A percentile compares a stretch with the other conserved stretches of the same genome.
Conservation (phyloP, 441 rosid species). For the Dalechampia spathulata region DNA sequence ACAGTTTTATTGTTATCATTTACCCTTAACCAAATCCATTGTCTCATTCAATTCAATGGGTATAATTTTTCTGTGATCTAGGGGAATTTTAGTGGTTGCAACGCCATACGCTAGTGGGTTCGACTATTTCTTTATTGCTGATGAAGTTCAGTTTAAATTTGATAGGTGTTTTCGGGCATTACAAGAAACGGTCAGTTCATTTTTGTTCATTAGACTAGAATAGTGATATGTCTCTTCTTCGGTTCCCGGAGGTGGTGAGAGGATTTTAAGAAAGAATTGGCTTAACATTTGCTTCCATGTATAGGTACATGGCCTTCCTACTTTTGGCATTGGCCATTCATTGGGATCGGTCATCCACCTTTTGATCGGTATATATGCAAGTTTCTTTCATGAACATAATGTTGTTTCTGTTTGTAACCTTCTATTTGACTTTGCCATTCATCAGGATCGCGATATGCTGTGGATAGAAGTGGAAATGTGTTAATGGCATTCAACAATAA, state of each 20-base stretch:
- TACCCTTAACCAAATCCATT: background rate
- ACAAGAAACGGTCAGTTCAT: slow-evolving; percentile 57
- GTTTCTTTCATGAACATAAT: slow-evolving; percentile 2
- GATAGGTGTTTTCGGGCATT: slow-evolving; percentile 77
- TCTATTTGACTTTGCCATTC: slow-evolving; percentile 15
- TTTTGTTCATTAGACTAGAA: slow-evolving; percentile 3
- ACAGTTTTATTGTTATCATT: background rate
- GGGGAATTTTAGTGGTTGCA: slow-evolving; percentile 89
- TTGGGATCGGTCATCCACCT: slow-evolving; percentile 94
- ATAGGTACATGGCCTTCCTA: slow-evolving; percentile 85
- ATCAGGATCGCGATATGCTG: slow-evolving; percentile 90
- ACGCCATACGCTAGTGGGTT: slow-evolving; percentile 97
- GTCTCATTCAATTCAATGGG: too few relatives aligned
- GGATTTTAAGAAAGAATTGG: background rate
- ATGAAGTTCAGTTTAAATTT: slow-evolving; percentile 89
- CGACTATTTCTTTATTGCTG: slow-evolving; percentile 84
- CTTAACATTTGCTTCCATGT: slow-evolving; percentile 13
- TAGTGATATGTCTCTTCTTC: too few relatives aligned
- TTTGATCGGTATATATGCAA: slow-evolving; percentile 58
- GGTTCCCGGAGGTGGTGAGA: too few relatives aligned
- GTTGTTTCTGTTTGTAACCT: slow-evolving; percentile 12
- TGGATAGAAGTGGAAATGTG: slow-evolving; percentile 83
- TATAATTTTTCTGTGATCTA: too few relatives aligned
- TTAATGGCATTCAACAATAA: slow-evolving; percentile 90
- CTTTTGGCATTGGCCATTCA: slow-evolving; percentile 92